A percentile compares a stretch with the other conserved stretches of the same genome.
phyloP scores from a whole-genome alignment of 352 stramenopile genomes.

The Pythium graminicola region DNA sequence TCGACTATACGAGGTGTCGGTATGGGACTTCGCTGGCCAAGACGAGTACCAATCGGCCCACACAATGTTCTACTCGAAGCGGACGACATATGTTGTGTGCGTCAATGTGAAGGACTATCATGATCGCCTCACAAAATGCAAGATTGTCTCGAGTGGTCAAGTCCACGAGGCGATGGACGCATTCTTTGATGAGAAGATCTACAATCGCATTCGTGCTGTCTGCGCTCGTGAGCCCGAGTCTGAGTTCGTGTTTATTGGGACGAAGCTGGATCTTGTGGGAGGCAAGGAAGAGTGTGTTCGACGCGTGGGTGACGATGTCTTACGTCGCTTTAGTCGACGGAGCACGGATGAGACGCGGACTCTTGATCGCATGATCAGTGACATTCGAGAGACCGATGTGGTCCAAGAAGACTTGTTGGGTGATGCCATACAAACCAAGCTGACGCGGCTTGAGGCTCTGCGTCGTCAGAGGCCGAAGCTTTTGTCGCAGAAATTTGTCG shows the following conservation, averaged over 20 bases:
- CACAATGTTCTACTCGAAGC: conserved; percentile 12
- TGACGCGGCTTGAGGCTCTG: neutral
- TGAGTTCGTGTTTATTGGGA: conserved; percentile 17
- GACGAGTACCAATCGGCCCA: conserved; percentile 14
- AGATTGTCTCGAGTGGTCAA: neutral
- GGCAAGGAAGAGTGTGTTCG: neutral
- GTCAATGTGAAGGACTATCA: conserved; percentile 8
- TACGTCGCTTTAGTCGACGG: neutral
- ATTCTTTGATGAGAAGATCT: conserved; percentile 14
- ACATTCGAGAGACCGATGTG: neutral
- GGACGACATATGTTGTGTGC: conserved; percentile 18
- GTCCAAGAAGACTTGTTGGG: neutral
- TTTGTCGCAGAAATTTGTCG: neutral
- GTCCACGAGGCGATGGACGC: neutral
- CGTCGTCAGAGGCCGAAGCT: neutral
- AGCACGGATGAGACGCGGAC: neutral
- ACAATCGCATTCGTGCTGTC: conserved; percentile 1
- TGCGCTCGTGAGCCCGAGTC: conserved; percentile 4
- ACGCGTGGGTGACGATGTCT: neutral
- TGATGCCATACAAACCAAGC: neutral
- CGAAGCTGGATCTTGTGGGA: conserved; percentile 1
- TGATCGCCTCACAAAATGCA: neutral
- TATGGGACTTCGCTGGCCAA: conserved; percentile 20
- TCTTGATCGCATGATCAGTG: neutral
- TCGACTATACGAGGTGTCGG: conserved; percentile 3